Conservation (phyloP, 2,329 filamentous ascomycete genomes). For the Catunica adiposa region DNA sequence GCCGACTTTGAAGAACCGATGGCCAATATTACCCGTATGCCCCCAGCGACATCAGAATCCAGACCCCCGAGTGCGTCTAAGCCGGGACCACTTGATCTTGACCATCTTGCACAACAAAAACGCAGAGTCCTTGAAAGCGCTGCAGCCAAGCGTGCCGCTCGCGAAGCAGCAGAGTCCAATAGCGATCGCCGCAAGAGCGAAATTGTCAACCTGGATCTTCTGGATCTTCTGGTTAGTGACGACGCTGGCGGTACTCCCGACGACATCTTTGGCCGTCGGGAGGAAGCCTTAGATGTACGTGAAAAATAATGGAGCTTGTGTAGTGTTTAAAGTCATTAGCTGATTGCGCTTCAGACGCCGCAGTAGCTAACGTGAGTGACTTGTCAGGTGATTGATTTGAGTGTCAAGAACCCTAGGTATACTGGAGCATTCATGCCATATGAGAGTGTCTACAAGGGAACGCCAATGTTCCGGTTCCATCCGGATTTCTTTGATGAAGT, state of each 20-base stretch:
- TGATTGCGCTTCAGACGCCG: not conserved
- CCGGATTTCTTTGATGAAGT: constrained; percentile 55
- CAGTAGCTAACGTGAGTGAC: not conserved
- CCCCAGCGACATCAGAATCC: not conserved
- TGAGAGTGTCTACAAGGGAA: constrained; percentile 63
- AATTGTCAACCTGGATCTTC: not conserved
- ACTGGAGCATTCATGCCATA: constrained; percentile 40
- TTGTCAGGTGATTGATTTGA: not conserved
- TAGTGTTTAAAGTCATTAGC: not conserved
- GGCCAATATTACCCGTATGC: not conserved
- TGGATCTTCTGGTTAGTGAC: not conserved
- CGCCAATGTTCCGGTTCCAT: constrained; percentile 83
- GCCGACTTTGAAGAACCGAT: not conserved
- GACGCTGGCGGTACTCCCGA: not conserved
- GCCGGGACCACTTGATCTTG: too few relatives aligned
- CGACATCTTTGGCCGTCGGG: not conserved
- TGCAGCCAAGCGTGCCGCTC: not conserved
- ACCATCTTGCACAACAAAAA: not conserved
- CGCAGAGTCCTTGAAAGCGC: not conserved
- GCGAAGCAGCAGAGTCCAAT: not conserved
- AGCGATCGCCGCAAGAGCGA: not conserved
- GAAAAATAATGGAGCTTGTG: not conserved
- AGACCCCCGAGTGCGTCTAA: too few relatives aligned
- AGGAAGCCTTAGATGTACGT: not conserved
- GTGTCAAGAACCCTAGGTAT: constrained; percentile 7